These are phyloP conservation scores for Angomonas ambiguus DNA, from an alignment of 208 protist genomes.

Conservation along the genomic window DNA sequence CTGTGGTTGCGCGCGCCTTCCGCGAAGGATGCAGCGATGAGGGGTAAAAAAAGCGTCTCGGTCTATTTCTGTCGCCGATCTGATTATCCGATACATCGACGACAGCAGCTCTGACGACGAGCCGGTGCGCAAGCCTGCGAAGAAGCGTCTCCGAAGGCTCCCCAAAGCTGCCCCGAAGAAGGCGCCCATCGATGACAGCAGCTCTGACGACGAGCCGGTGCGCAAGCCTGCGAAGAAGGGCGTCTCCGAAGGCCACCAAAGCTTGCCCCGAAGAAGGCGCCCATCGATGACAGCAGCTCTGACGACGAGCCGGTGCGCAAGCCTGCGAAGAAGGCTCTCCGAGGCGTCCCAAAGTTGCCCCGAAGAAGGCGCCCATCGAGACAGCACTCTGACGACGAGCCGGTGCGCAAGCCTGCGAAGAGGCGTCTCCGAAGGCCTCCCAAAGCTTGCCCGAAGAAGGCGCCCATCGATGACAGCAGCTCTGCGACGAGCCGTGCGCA, in stretches of 20 bases:
- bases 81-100: conserved; percentile 14
- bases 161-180: conserved; percentile 12
- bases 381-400: too few relatives aligned
- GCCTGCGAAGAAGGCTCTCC: conserved; percentile 36
- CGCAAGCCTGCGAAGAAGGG: conserved; percentile 7
- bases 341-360: conserved; percentile 21
- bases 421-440: conserved; percentile 15
- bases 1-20: too few relatives aligned
- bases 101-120: conserved; percentile 14
- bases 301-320: conserved; percentile 42
- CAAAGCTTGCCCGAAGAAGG: conserved; percentile 18
- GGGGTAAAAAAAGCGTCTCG: too few relatives aligned
- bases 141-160: background rate
- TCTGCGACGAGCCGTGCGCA: conserved; percentile 2
- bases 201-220: conserved; percentile 14
- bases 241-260: conserved; percentile 14
- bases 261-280: conserved; percentile 31
- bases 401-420: conserved; percentile 28
- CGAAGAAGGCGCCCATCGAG: conserved; percentile 26
- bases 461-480: conserved; percentile 19
- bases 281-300: conserved; percentile 23
- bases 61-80: conserved; percentile 16
- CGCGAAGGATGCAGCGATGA: too few relatives aligned
- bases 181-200: conserved; percentile 24
- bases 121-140: conserved; percentile 9